Evolutionary conservation across 306 rosid genomes (phyloP).

Genomic region (Styphnolobium japonicum): DNA sequence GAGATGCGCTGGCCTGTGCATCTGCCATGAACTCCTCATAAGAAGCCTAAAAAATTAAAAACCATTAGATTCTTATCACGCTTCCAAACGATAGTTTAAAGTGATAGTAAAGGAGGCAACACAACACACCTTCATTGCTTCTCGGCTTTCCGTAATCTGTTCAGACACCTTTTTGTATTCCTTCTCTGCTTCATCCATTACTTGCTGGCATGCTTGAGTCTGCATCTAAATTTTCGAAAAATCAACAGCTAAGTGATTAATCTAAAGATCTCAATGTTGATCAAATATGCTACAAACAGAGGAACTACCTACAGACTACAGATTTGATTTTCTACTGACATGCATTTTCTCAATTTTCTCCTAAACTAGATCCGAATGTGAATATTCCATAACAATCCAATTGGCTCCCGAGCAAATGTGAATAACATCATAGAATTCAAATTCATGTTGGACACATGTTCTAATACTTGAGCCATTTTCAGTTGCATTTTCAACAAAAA

Average conservation of each 20-base stretch:
- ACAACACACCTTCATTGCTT: constrained; percentile 89
- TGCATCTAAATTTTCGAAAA: constrained; percentile 55
- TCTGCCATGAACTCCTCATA: constrained; percentile 74
- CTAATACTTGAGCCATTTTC: not conserved
- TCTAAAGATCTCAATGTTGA: not conserved
- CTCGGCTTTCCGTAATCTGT: constrained; percentile 64
- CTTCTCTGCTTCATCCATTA: constrained; percentile 71
- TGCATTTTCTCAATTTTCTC: constrained; percentile 8
- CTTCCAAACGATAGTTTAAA: not conserved
- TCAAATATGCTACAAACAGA: not conserved
- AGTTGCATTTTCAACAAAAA: not conserved
- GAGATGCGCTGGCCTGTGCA: constrained; percentile 67
- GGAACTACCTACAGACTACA: not conserved
- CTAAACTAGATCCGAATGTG: not conserved
- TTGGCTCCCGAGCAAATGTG: not conserved
- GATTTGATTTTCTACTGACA: not conserved
- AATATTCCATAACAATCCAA: not conserved
- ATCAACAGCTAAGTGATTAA: constrained; percentile 2
- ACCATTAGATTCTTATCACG: not conserved
- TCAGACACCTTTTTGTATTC: constrained; percentile 65
- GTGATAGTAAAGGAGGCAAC: not conserved
- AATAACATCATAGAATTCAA: not conserved
- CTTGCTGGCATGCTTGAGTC: constrained; percentile 69
- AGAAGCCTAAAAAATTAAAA: constrained; percentile 62
- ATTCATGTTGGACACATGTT: not conserved